Evolutionary conservation across 1,284 basidiomycete species (phyloP), one percentile per base, ranked within the genome.

Genomic region (Hemileia vastatrix): DNA sequence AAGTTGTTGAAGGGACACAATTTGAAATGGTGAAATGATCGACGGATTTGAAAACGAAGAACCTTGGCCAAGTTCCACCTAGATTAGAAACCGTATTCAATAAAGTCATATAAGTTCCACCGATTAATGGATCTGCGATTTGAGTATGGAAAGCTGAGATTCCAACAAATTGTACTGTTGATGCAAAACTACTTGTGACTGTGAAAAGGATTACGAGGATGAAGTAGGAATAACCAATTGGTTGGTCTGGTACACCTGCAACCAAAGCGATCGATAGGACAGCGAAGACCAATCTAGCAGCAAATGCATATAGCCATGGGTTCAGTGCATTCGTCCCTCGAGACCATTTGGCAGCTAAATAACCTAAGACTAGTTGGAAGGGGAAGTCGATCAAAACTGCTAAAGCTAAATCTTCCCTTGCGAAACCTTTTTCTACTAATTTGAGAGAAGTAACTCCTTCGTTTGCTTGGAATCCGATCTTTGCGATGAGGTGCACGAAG

Each of bases 381-480:
- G 73, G 73, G 44, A 75, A 75, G 55, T 75, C 73, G 55, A 75
- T 71, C 36, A 75, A 65, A 31, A 74, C 73, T 1, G 73, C 70
- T 48, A 75, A 63, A 2, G 73, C 73, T 9, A 75, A 64, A 43
- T 75, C 73, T 44, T 75, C 73, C 47, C 73, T 74, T 44, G 71
- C 69, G 36, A 75, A 73, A 0, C 73, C 73, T 51, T 72, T 72
- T 33, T 75, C 73, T 23, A 75, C 71, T 15, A 75, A 64, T 64
- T 75, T 75, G 56, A 75, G 68, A 8, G 70, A 69, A 0, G 71
- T 74, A 18, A 75, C 73, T 1, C 72, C 73, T 55, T 75, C 73
- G 64, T 74, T 74, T 31, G 73, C 71, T 58, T 75, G 73, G 64
- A 74, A 75, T 0, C 73, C 73, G 60, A 75, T 72, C 65, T 75